These are phyloP conservation scores for Penicillium hesseltinei DNA, from an alignment of 2,329 filamentous ascomycete species.

Conservation along the genomic window DNA sequence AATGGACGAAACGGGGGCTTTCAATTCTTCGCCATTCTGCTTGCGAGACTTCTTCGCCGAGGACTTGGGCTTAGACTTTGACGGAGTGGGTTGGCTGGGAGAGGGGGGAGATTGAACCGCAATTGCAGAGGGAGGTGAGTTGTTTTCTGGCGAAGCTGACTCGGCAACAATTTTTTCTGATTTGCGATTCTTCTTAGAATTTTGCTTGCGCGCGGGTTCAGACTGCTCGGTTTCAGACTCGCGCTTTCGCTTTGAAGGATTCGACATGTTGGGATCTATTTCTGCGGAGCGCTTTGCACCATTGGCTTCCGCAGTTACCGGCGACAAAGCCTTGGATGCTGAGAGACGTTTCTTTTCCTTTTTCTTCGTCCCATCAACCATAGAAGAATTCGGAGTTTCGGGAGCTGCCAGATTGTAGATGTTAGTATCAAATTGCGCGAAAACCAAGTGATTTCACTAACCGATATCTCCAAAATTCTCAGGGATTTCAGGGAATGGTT, in stretches of 20 bases:
- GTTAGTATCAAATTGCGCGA: not conserved
- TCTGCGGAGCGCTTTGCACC: not conserved
- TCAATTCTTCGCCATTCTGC: not conserved
- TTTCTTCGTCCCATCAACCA: not conserved
- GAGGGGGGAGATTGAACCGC: not conserved
- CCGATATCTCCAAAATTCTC: not conserved
- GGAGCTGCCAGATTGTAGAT: constrained; percentile 3
- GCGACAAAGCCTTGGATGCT: not conserved
- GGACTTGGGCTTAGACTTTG: not conserved
- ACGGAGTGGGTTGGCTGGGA: not conserved
- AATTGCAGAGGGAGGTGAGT: not conserved
- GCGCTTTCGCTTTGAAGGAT: constrained; percentile 30
- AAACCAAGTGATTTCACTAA: not conserved
- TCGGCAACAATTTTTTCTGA: not conserved
- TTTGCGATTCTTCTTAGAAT: constrained; percentile 5
- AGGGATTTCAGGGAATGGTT: not conserved
- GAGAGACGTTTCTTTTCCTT: constrained; percentile 10
- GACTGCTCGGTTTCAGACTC: constrained; percentile 14
- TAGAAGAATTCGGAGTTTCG: not conserved
- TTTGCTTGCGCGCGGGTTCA: constrained; percentile 10
- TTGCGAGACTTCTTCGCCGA: not conserved
- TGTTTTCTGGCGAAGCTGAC: not conserved
- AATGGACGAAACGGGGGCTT: not conserved
- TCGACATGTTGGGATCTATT: constrained; percentile 10
- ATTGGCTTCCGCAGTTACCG: not conserved